These are phyloP conservation scores for Fraxinus americana DNA, from an alignment of 257 asterid genomes.

Conservation along the genomic window DNA sequence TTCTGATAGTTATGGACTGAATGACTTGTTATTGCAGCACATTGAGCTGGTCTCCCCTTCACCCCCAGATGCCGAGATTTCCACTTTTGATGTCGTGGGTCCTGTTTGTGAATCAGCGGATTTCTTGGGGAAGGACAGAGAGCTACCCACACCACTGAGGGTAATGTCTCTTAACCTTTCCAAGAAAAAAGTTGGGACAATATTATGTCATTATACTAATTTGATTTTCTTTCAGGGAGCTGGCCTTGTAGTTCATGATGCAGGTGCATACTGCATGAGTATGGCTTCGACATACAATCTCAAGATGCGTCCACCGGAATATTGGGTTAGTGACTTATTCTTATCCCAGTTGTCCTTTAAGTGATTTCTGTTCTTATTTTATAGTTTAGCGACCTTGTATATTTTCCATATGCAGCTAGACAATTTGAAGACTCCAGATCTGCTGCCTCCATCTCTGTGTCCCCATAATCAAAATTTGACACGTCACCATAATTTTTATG, in stretches of 20 bases:
- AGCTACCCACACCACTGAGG: conserved; percentile 76
- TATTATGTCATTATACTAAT: conserved; percentile 17
- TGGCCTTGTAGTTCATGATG: conserved; percentile 96
- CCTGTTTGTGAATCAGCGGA: conserved; percentile 98
- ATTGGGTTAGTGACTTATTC: conserved; percentile 62
- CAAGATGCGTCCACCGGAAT: conserved; percentile 98
- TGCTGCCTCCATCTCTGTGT: too few relatives aligned
- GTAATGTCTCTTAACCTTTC: conserved; percentile 33
- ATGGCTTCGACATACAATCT: conserved; percentile 99
- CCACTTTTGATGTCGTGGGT: conserved; percentile 85
- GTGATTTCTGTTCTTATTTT: not conserved
- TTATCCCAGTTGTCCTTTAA: not conserved
- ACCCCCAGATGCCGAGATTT: conserved; percentile 52
- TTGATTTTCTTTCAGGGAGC: conserved; percentile 58
- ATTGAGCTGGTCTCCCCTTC: conserved; percentile 88
- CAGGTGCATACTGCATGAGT: conserved; percentile 99
- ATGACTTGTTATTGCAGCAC: conserved; percentile 63
- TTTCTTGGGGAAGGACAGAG: conserved; percentile 92
- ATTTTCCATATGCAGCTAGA: not conserved
- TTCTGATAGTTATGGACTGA: not conserved
- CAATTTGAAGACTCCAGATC: not conserved
- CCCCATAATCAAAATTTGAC: too few relatives aligned
- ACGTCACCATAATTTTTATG: too few relatives aligned
- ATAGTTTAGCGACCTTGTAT: not conserved
- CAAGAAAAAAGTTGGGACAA: not conserved